Percentiles rank a stretch among this genome's conserved stretches.
phyloP scores from a whole-genome alignment of 306 rosid species.

The Ormosia semicastrata region DNA sequence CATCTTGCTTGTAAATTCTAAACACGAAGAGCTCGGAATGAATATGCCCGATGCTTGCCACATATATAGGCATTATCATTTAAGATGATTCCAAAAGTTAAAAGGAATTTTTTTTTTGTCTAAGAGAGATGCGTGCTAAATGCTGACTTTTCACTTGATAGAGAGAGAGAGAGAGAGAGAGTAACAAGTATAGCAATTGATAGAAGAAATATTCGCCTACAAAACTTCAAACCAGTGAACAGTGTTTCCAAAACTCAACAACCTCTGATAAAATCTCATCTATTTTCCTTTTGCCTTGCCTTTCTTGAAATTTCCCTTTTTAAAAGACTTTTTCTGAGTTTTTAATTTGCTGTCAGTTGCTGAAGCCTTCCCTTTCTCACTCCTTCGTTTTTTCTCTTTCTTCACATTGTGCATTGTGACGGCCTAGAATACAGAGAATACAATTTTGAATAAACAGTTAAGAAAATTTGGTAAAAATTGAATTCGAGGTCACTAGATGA shows the following conservation, averaged over 20 bases:
- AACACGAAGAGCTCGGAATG: no score
- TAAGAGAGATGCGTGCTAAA: no score
- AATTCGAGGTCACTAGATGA: conserved; percentile 11
- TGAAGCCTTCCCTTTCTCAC: conserved; percentile 44
- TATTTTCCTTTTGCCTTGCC: conserved; percentile 55
- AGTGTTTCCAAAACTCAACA: conserved; percentile 18
- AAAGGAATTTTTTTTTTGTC: no score
- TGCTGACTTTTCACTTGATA: neutral
- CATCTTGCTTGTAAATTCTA: no score
- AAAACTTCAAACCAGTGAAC: conserved; percentile 27
- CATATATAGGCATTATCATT: no score
- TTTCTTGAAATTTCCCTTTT: conserved; percentile 58
- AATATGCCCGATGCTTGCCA: neutral
- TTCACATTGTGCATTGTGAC: conserved; percentile 70
- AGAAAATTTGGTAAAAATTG: neutral
- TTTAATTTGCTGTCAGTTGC: conserved; percentile 61
- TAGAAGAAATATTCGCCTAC: conserved; percentile 14
- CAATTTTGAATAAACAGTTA: neutral
- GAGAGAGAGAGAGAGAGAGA: no score
- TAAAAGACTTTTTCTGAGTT: conserved; percentile 52
- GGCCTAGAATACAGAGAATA: conserved; percentile 51
- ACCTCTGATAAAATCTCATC: conserved; percentile 17
- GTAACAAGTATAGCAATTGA: neutral
- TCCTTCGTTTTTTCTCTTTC: conserved; percentile 62
- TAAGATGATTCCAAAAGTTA: no score